A percentile compares a stretch with the other conserved stretches of the same genome.
Conservation (phyloP, 768 basidiomycete genomes). For the Pulveroboletus ravenelii region DNA sequence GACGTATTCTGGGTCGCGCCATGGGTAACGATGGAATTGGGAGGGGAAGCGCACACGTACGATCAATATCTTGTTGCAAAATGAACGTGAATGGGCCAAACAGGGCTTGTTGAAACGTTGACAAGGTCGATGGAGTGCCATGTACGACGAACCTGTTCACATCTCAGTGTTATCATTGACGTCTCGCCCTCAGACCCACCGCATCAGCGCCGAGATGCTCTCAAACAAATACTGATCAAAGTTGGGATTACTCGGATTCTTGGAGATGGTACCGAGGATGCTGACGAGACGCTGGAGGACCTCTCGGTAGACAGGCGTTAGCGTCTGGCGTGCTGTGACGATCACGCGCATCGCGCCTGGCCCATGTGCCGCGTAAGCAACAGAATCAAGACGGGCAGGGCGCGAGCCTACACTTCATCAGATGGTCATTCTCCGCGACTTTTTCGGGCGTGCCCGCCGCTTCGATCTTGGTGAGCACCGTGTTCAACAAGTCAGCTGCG, state of each 20-base stretch:
- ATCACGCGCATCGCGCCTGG: slow-evolving; percentile 93
- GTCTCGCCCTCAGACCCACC: slow-evolving; percentile 40
- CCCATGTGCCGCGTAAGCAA: not conserved
- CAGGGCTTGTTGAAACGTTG: slow-evolving; percentile 73
- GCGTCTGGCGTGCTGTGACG: slow-evolving; percentile 76
- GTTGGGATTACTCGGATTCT: slow-evolving; percentile 95
- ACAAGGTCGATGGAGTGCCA: slow-evolving; percentile 59
- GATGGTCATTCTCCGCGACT: slow-evolving; percentile 93
- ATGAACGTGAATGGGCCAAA: slow-evolving; percentile 87
- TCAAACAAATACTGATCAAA: slow-evolving; percentile 99
- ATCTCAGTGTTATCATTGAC: not conserved
- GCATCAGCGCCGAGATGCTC: slow-evolving; percentile 88
- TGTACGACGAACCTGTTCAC: slow-evolving; percentile 72
- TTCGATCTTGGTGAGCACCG: slow-evolving; percentile 77
- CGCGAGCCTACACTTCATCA: slow-evolving; percentile 83
- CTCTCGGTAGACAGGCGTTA: slow-evolving; percentile 62
- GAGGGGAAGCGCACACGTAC: slow-evolving; percentile 42
- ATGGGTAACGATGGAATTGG: not conserved
- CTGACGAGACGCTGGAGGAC: slow-evolving; percentile 69
- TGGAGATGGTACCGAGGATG: slow-evolving; percentile 84
- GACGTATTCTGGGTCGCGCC: slow-evolving; percentile 64
- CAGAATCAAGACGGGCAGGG: not conserved
- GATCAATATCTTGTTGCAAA: slow-evolving; percentile 88
- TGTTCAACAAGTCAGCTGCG: slow-evolving; percentile 66
- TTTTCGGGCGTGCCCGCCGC: slow-evolving; percentile 78